Base-by-base conservation (phyloP, 129 eudicot genomes). In the Gnaphalium uliginosum region DNA sequence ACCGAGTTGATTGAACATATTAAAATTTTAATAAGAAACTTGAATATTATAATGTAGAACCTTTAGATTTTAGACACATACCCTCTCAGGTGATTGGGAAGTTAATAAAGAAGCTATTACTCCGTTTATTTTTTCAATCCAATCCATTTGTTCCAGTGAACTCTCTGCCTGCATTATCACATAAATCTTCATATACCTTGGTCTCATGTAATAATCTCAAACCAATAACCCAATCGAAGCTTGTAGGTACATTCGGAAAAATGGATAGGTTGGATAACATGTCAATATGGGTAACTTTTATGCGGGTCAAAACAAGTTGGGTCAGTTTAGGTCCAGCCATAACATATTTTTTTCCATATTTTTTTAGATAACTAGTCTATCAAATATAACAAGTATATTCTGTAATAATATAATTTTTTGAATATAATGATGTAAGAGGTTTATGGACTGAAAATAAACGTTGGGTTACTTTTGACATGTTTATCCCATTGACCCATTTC, bases 101-200 rank as follows among this genome's bases (percentile, higher is more conserved):
- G 66, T 92, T 78, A 93, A 84, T 81, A 93, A 81, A 50, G 96
- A 90, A 50, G 96, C 81, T 81, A 90, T 93, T 23, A 90, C 96
- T 81, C 95, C 96, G 4, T 87, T 88, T 74, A 93, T 93, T 79
- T 93, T 90, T 23, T 93, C 96, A 63, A 93, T 83, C 98, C 96
- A 93, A 80, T 93, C 98, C 92, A 82, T 83, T 85, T 90, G 98
- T 32, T 90, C 96, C 71, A 83, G 69, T 63, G 81, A 79, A 85
- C 79, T 88, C 79, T 93, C 98, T 71, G 98, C 96, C 98, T 92
- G 85, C 84, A 78, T 13, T 43, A 43, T 43, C 51, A 43, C 51
- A 43, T 43, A 43, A 43, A 43, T 14, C 18, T 43, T 43, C 51
- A 43, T 43, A 43, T 43, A 43, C 4, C 51, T 43, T 43, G 51